A percentile compares a stretch with the other conserved stretches of the same genome.
These are phyloP conservation scores for Diutina pseudorugosa DNA, from an alignment of 1,139 yeast species.

Conservation along the genomic window DNA sequence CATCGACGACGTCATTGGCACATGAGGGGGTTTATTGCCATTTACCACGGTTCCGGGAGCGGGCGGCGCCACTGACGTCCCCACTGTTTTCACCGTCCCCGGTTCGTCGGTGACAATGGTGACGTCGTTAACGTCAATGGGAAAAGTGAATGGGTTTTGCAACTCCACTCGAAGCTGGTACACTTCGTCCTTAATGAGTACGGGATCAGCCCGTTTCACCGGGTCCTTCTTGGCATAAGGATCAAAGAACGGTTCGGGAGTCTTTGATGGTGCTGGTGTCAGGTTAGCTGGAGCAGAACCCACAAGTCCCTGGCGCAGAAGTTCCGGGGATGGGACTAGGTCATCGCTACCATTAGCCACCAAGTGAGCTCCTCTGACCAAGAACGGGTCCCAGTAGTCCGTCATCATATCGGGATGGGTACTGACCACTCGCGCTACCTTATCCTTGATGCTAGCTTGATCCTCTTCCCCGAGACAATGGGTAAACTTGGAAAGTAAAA, in stretches of 20 bases:
- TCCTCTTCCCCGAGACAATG: conserved; percentile 34
- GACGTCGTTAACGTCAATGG: conserved; percentile 48
- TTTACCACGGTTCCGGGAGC: neutral
- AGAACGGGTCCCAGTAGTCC: conserved; percentile 60
- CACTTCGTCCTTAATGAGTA: conserved; percentile 41
- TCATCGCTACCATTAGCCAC: conserved; percentile 14
- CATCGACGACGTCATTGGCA: neutral
- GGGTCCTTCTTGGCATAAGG: conserved; percentile 17
- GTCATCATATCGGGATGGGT: conserved; percentile 3
- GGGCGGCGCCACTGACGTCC: neutral
- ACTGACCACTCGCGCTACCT: conserved; percentile 14
- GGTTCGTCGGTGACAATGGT: conserved; percentile 22
- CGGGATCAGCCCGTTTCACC: conserved; percentile 17
- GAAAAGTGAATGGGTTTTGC: conserved; percentile 77
- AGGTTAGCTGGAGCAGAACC: neutral
- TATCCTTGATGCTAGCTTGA: conserved; percentile 20
- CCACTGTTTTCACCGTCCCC: neutral
- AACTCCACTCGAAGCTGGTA: conserved; percentile 42
- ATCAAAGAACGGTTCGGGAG: conserved; percentile 16
- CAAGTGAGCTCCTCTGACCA: conserved; percentile 31
- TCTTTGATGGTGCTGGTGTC: neutral
- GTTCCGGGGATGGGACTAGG: conserved; percentile 14
- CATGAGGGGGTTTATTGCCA: neutral
- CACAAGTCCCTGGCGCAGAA: neutral
- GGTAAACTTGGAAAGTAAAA: conserved; percentile 42